Base-by-base conservation (phyloP, 1,284 basidiomycete species). In the Tilletia indica region DNA sequence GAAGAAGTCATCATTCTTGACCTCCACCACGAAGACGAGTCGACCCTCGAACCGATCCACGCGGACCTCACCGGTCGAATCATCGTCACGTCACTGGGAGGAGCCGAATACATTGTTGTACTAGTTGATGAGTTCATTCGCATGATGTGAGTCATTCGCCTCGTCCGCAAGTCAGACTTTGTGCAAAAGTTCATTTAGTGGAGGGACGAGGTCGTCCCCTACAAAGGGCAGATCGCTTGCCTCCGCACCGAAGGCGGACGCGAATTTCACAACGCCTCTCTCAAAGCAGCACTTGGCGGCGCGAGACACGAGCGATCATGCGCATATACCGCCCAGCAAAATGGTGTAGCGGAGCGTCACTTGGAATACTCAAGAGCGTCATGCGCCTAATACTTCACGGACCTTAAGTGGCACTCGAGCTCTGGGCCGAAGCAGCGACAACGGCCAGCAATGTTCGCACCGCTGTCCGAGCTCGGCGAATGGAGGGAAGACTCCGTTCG, bases 301-400 rank as follows among this genome's bases (percentile, higher is more conserved):
- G 58, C 36, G 12, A n/a, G 58, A 6, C 58, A 63, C 36, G 58
- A 63, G 31, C 25, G 31, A 34, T 34, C 58, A 19, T 34, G 31
- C 14, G n/a, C 58, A 0, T 45, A 63, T 19, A 63, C 58, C 8
- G 12, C 58, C 2, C 58, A 63, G 58, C 36, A 31, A 31, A 67
- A 67, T 39, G 64, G 39, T 39, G 64, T 67, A 11, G 64, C 64
- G 16, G 64, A 67, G 31, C 34, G 64, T 6, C n/a, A n/a, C 16
- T 0, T n/a, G 39, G 45, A 14, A 38, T 45, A 19, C 38, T 67
- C 45, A 4, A 25, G 21, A 25, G 19, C 19, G n/a, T 47, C 19
- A 25, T 38, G 39, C 64, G 64, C 36, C 19, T 11, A 31, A 31
- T 64, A 5, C n/a, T 64, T n/a, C 61, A 34, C 25, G 31, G 19